Percentiles rank a stretch among this genome's conserved stretches.
Conservation (phyloP, 768 basidiomycete species). For the Brasilioporus rufonigricans region DNA sequence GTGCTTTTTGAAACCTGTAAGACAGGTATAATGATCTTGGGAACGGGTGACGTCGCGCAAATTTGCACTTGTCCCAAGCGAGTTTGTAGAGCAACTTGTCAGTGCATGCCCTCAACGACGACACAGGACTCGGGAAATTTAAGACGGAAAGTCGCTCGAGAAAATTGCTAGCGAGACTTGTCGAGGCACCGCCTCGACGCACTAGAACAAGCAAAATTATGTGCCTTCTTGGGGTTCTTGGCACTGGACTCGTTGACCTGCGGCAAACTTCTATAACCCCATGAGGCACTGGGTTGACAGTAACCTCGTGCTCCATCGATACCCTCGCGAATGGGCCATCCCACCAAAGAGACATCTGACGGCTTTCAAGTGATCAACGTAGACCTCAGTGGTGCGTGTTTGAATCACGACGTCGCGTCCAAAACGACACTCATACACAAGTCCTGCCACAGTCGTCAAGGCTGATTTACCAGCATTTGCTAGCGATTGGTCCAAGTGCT, state of each 20-base stretch:
- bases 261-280: not conserved
- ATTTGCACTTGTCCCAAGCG: constrained; percentile 78
- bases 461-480: constrained; percentile 22
- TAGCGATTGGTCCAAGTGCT: constrained; percentile 24
- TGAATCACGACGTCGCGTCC: too few relatives aligned
- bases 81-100: constrained; percentile 68
- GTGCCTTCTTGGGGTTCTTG: not conserved
- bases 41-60: not conserved
- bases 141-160: constrained; percentile 59
- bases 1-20: constrained; percentile 67
- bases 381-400: constrained; percentile 17
- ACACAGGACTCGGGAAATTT: constrained; percentile 81
- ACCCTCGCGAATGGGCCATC: not conserved
- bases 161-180: too few relatives aligned
- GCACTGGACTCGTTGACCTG: not conserved
- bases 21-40: constrained; percentile 62
- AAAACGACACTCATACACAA: not conserved
- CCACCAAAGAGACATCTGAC: not conserved
- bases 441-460: constrained; percentile 18
- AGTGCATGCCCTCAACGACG: constrained; percentile 72
- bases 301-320: not conserved
- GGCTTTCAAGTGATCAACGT: constrained; percentile 26
- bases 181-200: too few relatives aligned
- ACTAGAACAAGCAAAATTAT: too few relatives aligned
- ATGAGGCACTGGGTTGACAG: not conserved